phyloP scores from a whole-genome alignment of 345 rosid genomes.

The Moringa oleifera region DNA sequence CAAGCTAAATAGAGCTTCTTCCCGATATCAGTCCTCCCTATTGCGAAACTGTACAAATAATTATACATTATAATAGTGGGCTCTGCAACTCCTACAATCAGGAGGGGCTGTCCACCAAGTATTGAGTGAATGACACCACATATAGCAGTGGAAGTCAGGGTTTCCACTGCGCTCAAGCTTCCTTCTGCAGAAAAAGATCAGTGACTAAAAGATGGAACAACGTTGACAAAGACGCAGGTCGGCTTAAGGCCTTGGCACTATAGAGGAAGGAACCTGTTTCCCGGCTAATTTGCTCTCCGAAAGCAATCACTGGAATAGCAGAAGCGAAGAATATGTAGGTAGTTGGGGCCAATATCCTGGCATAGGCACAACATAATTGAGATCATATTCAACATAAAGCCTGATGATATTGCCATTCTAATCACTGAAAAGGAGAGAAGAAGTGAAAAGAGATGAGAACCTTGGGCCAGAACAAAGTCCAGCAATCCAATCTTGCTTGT shows the following conservation, averaged over 20 bases:
- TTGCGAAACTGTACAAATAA: conserved; percentile 65
- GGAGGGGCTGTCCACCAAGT: conserved; percentile 75
- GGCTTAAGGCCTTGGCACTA: background rate
- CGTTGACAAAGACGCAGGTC: background rate
- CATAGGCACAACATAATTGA: background rate
- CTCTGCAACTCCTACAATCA: conserved; percentile 82
- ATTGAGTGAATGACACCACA: conserved; percentile 58
- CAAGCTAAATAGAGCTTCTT: conserved; percentile 70
- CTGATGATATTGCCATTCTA: background rate
- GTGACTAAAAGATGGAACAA: background rate
- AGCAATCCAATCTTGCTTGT: conserved; percentile 49
- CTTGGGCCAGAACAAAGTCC: conserved; percentile 39
- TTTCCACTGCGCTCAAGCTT: conserved; percentile 51
- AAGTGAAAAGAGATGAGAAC: conserved; percentile 16
- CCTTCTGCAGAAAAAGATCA: conserved; percentile 34
- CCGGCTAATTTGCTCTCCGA: conserved; percentile 55
- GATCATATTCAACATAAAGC: background rate
- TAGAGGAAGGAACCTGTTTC: conserved; percentile 39
- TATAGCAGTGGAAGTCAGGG: conserved; percentile 56
- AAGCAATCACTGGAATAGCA: conserved; percentile 67
- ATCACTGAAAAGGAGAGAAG: background rate
- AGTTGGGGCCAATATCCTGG: conserved; percentile 67
- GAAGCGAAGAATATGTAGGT: conserved; percentile 63
- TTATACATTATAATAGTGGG: conserved; percentile 82
- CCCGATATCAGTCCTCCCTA: conserved; percentile 53